A percentile compares a stretch with the other conserved stretches of the same genome.
These are phyloP conservation scores for Papiliotrema fonsecae DNA, from an alignment of 1,284 basidiomycete genomes.

Conservation along the genomic window DNA sequence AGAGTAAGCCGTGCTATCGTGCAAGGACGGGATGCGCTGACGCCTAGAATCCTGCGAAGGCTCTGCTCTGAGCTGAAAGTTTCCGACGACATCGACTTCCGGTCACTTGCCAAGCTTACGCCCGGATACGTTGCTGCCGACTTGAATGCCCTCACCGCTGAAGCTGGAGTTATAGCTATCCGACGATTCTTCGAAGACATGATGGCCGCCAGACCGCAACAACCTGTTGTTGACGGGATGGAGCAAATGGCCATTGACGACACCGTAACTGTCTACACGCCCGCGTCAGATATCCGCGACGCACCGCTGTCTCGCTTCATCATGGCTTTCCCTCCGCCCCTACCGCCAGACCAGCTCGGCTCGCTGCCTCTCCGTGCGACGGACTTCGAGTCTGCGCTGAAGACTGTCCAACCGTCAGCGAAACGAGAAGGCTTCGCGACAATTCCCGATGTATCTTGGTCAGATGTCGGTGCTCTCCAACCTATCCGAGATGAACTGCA, in stretches of 20 bases:
- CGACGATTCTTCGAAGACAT: constrained; percentile 90
- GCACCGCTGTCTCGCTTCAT: constrained; percentile 86
- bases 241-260: constrained; percentile 33
- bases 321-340: constrained; percentile 71
- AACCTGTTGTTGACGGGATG: constrained; percentile 38
- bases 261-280: constrained; percentile 32
- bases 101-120: constrained; percentile 75
- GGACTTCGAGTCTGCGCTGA: constrained; percentile 76
- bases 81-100: constrained; percentile 39
- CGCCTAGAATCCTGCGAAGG: constrained; percentile 69
- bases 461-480: constrained; percentile 88
- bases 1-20: constrained; percentile 57
- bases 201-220: constrained; percentile 60
- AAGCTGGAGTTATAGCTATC: constrained; percentile 91
- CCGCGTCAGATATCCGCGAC: constrained; percentile 47
- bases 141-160: constrained; percentile 80
- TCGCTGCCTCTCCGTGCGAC: constrained; percentile 71
- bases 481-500: constrained; percentile 82
- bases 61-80: constrained; percentile 37
- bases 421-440: constrained; percentile 98
- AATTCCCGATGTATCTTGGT: constrained; percentile 91
- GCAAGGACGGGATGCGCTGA: constrained; percentile 1
- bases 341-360: constrained; percentile 70
- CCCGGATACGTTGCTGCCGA: constrained; percentile 98
- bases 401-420: constrained; percentile 87